phyloP scores from a whole-genome alignment of 2,329 filamentous ascomycete species.

The Fusarium hainanense region DNA sequence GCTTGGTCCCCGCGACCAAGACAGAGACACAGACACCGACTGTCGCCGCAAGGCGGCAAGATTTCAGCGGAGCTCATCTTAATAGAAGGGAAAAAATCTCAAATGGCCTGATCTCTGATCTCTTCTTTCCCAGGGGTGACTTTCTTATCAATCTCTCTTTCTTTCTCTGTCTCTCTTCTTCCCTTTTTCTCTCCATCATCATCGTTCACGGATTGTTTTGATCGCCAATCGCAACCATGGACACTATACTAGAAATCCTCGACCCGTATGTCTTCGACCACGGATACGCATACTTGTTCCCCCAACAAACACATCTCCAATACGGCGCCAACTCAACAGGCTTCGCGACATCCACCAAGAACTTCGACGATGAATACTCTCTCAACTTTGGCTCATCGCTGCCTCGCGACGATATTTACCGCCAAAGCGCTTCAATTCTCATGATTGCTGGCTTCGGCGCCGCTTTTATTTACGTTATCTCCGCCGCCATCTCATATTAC shows the following conservation, averaged over 20 bases:
- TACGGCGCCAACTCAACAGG: constrained; percentile 28
- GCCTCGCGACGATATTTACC: constrained; percentile 55
- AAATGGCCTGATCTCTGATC: constrained; percentile 17
- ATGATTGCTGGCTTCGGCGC: constrained; percentile 55
- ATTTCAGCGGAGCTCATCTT: constrained; percentile 26
- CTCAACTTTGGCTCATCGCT: constrained; percentile 48
- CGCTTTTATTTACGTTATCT: constrained; percentile 69
- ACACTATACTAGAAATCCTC: constrained; percentile 54
- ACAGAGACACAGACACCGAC: constrained; percentile 8
- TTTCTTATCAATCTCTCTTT: constrained; percentile 16
- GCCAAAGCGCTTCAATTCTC: constrained; percentile 54
- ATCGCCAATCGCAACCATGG: constrained; percentile 47
- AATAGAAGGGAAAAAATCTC: constrained; percentile 22
- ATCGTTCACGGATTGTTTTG: not conserved
- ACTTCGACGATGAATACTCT: constrained; percentile 31
- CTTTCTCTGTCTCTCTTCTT: not conserved
- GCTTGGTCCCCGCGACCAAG: not conserved
- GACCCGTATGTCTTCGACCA: constrained; percentile 56
- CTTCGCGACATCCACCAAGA: constrained; percentile 21
- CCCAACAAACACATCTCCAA: constrained; percentile 39
- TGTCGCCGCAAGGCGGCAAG: constrained; percentile 15
- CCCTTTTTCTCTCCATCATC: not conserved
- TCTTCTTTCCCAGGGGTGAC: not conserved
- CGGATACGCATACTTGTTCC: constrained; percentile 54
- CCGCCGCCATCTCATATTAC: constrained; percentile 76